Conservation (phyloP, 164 flowering plant species). For the Tetrastigma voinierianum region DNA sequence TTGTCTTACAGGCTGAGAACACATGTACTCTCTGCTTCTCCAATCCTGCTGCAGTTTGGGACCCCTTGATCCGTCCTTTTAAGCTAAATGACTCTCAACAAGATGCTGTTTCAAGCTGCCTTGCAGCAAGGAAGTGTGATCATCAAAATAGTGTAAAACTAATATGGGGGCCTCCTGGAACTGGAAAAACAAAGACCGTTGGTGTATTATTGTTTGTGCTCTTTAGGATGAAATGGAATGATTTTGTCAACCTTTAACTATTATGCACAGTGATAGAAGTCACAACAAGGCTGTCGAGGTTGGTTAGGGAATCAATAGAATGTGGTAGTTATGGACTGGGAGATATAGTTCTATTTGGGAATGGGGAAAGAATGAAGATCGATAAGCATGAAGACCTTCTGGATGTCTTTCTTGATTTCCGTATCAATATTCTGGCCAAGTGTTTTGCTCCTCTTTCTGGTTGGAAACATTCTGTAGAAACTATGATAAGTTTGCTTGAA, state of each 20-base stretch:
- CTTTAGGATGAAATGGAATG: conserved; percentile 35
- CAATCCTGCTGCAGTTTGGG: background rate
- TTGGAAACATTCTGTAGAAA: conserved; percentile 29
- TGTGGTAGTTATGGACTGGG: conserved; percentile 41
- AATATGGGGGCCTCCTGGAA: conserved; percentile 71
- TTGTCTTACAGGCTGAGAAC: conserved; percentile 6
- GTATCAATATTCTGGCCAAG: conserved; percentile 25
- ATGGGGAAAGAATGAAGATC: conserved; percentile 42
- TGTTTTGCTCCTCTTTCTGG: conserved; percentile 38
- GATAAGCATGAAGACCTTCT: conserved; percentile 30
- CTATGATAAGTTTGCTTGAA: conserved; percentile 36
- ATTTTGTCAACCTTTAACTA: conserved; percentile 57
- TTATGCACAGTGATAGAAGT: conserved; percentile 45
- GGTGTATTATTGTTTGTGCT: conserved; percentile 30
- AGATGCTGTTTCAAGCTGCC: conserved; percentile 33
- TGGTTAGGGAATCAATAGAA: conserved; percentile 15
- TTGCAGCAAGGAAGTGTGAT: conserved; percentile 22
- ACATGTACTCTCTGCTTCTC: conserved; percentile 22
- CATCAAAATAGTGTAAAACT: conserved; percentile 34
- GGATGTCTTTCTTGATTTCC: conserved; percentile 46
- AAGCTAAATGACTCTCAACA: conserved; percentile 38
- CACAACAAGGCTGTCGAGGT: conserved; percentile 26
- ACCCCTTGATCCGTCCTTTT: conserved; percentile 4
- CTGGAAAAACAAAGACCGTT: conserved; percentile 58
- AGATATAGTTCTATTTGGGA: conserved; percentile 58